A percentile compares a stretch with the other conserved stretches of the same genome.
These are phyloP conservation scores for Lomentospora prolificans DNA, from an alignment of 2,329 filamentous ascomycete genomes.

Conservation along the genomic window DNA sequence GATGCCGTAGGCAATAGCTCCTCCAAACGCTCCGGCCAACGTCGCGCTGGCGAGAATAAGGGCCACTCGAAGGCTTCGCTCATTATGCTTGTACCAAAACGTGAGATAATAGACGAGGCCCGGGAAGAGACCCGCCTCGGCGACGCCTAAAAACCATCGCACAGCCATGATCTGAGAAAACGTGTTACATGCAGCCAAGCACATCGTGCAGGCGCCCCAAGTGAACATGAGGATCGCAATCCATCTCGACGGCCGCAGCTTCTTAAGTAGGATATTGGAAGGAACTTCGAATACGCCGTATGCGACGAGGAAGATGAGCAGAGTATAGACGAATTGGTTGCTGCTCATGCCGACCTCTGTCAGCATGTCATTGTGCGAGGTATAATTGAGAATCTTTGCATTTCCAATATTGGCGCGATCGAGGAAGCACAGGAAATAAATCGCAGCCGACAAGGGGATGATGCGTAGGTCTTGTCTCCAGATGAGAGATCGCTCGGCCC, in stretches of 20 bases:
- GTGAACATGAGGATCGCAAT: constrained; percentile 55
- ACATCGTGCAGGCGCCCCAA: constrained; percentile 60
- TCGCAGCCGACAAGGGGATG: constrained; percentile 50
- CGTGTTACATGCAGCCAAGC: constrained; percentile 52
- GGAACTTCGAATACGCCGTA: constrained; percentile 54
- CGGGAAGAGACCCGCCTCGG: constrained; percentile 63
- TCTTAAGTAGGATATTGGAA: constrained; percentile 57
- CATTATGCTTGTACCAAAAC: constrained; percentile 62
- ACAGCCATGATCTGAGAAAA: constrained; percentile 56
- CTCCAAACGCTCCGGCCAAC: constrained; percentile 62
- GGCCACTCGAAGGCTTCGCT: constrained; percentile 59
- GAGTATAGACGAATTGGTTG: constrained; percentile 47
- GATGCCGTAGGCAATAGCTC: constrained; percentile 62
- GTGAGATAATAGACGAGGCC: constrained; percentile 60
- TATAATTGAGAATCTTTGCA: constrained; percentile 54
- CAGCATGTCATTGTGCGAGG: constrained; percentile 51
- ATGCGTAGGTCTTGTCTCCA: constrained; percentile 54
- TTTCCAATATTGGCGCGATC: constrained; percentile 62
- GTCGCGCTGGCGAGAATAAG: constrained; percentile 62
- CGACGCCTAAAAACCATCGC: constrained; percentile 56
- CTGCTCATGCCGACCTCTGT: constrained; percentile 51
- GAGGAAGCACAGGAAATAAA: constrained; percentile 59
- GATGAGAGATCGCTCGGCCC: constrained; percentile 29
- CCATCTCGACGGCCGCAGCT: constrained; percentile 51
- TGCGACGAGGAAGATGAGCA: constrained; percentile 53